phyloP scores from a whole-genome alignment of 495 filamentous ascomycete genomes.

The Penicillium tannophilum region DNA sequence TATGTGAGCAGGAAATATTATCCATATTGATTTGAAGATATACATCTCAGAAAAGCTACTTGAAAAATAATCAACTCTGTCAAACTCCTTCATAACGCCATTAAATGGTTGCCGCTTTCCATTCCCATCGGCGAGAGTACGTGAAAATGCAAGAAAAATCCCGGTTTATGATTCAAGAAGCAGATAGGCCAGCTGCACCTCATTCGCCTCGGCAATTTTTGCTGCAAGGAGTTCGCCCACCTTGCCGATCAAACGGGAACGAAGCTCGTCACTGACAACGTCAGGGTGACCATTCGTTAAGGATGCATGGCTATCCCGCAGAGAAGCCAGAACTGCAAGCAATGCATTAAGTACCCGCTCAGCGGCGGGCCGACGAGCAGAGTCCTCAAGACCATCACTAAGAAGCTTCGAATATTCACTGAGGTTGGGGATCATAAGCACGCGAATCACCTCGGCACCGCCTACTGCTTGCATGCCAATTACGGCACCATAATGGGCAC shows the following conservation, averaged over 20 bases:
- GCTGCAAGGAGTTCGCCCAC: conserved; percentile 60
- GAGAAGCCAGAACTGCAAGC: conserved; percentile 56
- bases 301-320: conserved; percentile 41
- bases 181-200: conserved; percentile 40
- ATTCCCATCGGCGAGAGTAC: background rate
- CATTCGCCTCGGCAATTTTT: conserved; percentile 53
- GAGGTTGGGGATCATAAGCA: conserved; percentile 79
- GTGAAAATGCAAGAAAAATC: background rate
- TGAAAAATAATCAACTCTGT: background rate
- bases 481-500: conserved; percentile 85
- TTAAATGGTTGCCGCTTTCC: background rate
- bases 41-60: background rate
- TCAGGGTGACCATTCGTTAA: conserved; percentile 48
- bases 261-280: conserved; percentile 53
- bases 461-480: conserved; percentile 74
- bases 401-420: conserved; percentile 74
- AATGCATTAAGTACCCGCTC: conserved; percentile 65
- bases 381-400: conserved; percentile 64
- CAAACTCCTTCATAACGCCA: conserved; percentile 10
- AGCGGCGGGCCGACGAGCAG: conserved; percentile 54
- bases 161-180: conserved; percentile 29
- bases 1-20: conserved; percentile 1
- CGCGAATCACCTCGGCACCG: conserved; percentile 75
- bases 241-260: conserved; percentile 56
- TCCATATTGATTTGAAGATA: conserved; percentile 2